Conservation (phyloP, 108 stramenopile genomes). For the Cyclotella distinguenda region DNA sequence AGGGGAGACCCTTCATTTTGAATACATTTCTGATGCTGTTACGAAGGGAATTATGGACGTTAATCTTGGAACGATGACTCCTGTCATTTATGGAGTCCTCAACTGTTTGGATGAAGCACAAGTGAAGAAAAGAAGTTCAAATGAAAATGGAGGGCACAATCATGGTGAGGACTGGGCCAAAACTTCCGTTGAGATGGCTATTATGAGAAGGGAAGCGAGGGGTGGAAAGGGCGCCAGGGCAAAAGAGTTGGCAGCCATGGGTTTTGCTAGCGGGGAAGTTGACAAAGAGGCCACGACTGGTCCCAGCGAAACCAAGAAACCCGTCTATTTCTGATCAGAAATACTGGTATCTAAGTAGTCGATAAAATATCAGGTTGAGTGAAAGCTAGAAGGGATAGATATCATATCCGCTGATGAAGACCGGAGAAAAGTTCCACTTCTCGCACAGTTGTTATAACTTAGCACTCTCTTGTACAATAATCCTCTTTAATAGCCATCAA, state of each 20-base stretch:
- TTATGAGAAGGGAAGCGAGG: slow-evolving; percentile 79
- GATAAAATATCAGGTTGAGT: too few species aligned
- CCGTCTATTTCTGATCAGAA: background rate
- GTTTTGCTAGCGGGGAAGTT: slow-evolving; percentile 43
- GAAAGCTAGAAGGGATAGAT: too few species aligned
- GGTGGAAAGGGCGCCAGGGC: slow-evolving; percentile 16
- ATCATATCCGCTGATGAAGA: too few species aligned
- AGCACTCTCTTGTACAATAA: background rate
- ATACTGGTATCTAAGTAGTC: too few species aligned
- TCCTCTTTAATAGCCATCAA: slow-evolving; percentile 71
- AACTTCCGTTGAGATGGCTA: slow-evolving; percentile 95
- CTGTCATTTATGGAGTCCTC: slow-evolving; percentile 91
- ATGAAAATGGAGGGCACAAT: slow-evolving; percentile 75
- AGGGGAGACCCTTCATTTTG: slow-evolving; percentile 98
- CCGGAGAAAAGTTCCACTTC: too few species aligned
- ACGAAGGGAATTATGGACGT: slow-evolving; percentile 95
- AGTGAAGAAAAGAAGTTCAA: slow-evolving; percentile 74
- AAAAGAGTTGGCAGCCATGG: slow-evolving; percentile 51
- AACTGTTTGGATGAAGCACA: slow-evolving; percentile 88
- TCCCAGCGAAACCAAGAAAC: background rate
- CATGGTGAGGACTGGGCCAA: slow-evolving; percentile 95
- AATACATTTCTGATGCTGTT: slow-evolving; percentile 96
- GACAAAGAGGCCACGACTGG: slow-evolving; percentile 19
- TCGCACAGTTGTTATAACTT: too few species aligned
- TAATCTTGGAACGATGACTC: slow-evolving; percentile 74